Evolutionary conservation across 306 rosid species (phyloP), one percentile per base, ranked within the genome.

Genomic region (Alnus glutinosa): DNA sequence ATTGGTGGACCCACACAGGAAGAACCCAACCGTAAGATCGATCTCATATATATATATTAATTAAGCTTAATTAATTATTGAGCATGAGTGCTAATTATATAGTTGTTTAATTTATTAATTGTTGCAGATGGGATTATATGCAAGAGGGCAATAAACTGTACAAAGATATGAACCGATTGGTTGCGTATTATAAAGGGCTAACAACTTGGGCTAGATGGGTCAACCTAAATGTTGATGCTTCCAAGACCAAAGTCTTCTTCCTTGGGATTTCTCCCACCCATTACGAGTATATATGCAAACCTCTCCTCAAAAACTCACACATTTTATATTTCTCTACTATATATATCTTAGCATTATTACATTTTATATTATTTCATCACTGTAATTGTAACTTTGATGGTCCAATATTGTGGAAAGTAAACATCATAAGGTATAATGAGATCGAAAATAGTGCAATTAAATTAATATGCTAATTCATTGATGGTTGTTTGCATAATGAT

Each of bases 1-100:
- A 94, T 6, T 94, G 98, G 98, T 94, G 98, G 97, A 88, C 97
- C 84, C 97, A 94, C 85, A 87, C 95, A 0, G 98, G 97, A 58
- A 85, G 44, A 28, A 42, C 96, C 7, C 98, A 92, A 46, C 98
- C 98, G 98, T 95, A 88, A 0, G 37, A 23, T 23, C 28, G 95
- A 81, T 78, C 4, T 75, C 1, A 7, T 23, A 2, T 19, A 9
- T 9, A 8, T 48, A 23, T 23, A 23, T 23, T 23, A 23, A 23
- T 23, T 23, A 23, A 23, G 28, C 28, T 23, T 23, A 23, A 23
- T 23, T 23, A 23, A 23, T 23, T 23, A 23, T 23, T 23, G 28
- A 23, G 28, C 28, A 23, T 23, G 28, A 23, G 8, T 42, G 46
- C 46, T 42, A 42, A 42, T 1, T 39, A 39, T 23, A 23, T 23